Conservation (phyloP, 1,139 yeast genomes). For the Hansenula sp. region DNA sequence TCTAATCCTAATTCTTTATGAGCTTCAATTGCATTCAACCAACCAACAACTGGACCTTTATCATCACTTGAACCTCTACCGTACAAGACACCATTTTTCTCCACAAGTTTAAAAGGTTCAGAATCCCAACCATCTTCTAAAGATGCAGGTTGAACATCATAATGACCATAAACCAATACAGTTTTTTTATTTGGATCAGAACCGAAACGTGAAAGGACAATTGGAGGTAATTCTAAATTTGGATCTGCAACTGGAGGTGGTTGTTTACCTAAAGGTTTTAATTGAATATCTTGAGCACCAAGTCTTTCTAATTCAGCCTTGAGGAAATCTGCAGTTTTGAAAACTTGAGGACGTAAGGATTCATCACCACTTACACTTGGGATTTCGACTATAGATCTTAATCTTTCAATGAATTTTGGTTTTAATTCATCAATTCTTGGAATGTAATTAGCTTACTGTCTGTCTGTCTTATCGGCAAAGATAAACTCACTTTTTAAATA, state of each 20-base stretch:
- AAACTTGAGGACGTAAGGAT: conserved; percentile 77
- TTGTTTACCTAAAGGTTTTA: conserved; percentile 81
- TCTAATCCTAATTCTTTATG: conserved; percentile 81
- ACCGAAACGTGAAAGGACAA: conserved; percentile 85
- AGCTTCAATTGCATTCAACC: conserved; percentile 93
- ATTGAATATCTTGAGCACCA: conserved; percentile 79
- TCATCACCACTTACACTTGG: conserved; percentile 96
- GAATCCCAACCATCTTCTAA: conserved; percentile 93
- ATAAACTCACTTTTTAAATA: conserved; percentile 12
- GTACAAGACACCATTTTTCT: conserved; percentile 48
- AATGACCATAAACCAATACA: conserved; percentile 90
- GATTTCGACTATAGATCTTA: conserved; percentile 80
- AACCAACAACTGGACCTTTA: conserved; percentile 96
- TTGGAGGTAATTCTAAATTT: conserved; percentile 80
- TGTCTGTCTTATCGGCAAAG: neutral
- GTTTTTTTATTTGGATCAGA: conserved; percentile 76
- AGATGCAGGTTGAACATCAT: conserved; percentile 96
- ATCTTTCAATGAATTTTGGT: conserved; percentile 62
- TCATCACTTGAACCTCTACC: conserved; percentile 98
- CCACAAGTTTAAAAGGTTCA: conserved; percentile 76
- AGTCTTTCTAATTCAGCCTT: conserved; percentile 60
- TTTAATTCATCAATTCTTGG: conserved; percentile 56
- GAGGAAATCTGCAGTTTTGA: conserved; percentile 79
- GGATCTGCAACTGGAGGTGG: conserved; percentile 75
- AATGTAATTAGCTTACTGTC: neutral